Conservation (phyloP, 129 eudicot species). For the Centaurea solstitialis region DNA sequence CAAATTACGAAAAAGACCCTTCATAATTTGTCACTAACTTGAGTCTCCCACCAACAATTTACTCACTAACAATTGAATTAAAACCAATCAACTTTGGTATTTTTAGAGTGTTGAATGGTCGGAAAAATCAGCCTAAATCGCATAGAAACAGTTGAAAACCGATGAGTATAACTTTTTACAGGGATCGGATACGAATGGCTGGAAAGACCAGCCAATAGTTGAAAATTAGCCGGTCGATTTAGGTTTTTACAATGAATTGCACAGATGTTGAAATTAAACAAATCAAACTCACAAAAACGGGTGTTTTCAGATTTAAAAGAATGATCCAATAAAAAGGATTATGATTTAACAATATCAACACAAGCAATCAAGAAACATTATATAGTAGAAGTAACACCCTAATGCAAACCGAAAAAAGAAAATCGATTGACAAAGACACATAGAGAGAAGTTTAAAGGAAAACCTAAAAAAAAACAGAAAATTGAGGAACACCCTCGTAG, state of each 20-base stretch:
- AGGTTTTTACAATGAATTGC: not conserved
- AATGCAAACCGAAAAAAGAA: not conserved
- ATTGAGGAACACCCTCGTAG: too few relatives aligned
- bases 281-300: not conserved
- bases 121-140: not conserved
- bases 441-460: too few relatives aligned
- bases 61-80: too few relatives aligned
- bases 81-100: too few relatives aligned
- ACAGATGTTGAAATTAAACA: not conserved
- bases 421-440: too few relatives aligned
- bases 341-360: not conserved
- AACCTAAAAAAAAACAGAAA: too few relatives aligned
- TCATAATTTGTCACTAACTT: too few relatives aligned
- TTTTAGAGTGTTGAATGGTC: too few relatives aligned
- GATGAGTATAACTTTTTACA: not conserved
- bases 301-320: too few relatives aligned
- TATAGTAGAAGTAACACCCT: not conserved
- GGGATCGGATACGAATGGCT: not conserved
- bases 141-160: not conserved
- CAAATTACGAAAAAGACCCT: too few relatives aligned
- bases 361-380: not conserved
- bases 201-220: not conserved
- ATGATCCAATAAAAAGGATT: not conserved
- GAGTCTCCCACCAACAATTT: too few relatives aligned
- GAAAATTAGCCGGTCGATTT: not conserved